phyloP scores from a whole-genome alignment of 495 filamentous ascomycete species.

The Aspergillus campestris region DNA sequence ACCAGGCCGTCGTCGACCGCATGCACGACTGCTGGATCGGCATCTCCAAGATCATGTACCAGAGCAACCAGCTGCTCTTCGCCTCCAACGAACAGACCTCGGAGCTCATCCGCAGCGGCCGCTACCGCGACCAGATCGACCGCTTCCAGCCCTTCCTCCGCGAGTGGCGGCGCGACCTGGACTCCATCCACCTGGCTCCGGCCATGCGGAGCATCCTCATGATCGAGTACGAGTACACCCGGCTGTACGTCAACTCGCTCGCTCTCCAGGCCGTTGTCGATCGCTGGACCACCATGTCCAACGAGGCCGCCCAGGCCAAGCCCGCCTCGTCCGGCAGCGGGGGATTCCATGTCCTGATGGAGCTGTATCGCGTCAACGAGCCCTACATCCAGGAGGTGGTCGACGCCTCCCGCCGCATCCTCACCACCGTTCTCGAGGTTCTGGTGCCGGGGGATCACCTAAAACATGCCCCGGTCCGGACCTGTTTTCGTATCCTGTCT shows the following conservation, averaged over 20 bases:
- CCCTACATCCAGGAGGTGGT: constrained; percentile 84
- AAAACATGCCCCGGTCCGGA: constrained; percentile 85
- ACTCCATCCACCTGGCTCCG: constrained; percentile 58
- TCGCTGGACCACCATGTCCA: constrained; percentile 67
- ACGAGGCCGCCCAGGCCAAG: constrained; percentile 43
- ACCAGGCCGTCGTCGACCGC: constrained; percentile 30
- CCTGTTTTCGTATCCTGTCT: constrained; percentile 89
- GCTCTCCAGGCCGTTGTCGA: constrained; percentile 92
- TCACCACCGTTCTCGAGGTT: constrained; percentile 73
- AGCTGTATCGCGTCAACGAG: constrained; percentile 50
- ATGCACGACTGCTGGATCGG: constrained; percentile 90
- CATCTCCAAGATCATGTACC: constrained; percentile 81
- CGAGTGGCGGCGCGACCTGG: constrained; percentile 68
- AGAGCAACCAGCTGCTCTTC: constrained; percentile 78
- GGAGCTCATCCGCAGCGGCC: constrained; percentile 74
- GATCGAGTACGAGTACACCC: constrained; percentile 85
- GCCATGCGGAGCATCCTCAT: constrained; percentile 76
- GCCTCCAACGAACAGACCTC: constrained; percentile 74
- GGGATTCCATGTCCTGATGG: constrained; percentile 46
- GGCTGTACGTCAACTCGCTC: constrained; percentile 85
- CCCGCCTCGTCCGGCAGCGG: constrained; percentile 24
- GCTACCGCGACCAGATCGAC: constrained; percentile 71
- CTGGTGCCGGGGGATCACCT: constrained; percentile 77
- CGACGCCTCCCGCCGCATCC: constrained; percentile 73
- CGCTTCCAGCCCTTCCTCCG: constrained; percentile 67